Base-by-base conservation (phyloP, 148 eudicot genomes). In the Tetragonia tetragonoides region DNA sequence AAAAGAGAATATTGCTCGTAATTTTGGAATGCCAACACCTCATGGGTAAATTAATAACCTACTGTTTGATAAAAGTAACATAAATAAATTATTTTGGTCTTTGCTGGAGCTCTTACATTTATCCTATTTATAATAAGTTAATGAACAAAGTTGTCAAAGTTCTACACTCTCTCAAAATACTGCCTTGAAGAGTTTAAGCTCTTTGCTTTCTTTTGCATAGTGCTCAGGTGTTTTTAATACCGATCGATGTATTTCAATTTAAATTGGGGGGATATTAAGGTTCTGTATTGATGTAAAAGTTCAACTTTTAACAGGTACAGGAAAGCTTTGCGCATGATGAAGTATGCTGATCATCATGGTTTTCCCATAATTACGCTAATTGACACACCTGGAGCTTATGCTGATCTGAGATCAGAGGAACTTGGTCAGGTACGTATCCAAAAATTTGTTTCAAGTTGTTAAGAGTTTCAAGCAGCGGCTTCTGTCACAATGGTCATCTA, bases 1-100 rank as follows among this genome's bases (percentile, higher is more conserved):
- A 68, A 67, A 67, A 21, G 71, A 68, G 71, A 68, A 68, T 12
- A 68, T 68, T 68, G 71, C 71, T 41, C 71, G 71, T n/a, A 68
- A 68, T 28, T 66, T 66, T 68, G 71, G 51, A 1, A 68, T 68
- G 71, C 71, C 71, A 9, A 68, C 51, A 40, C 71, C 71, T 68
- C 71, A 68, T 42, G 71, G 51, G 71, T 68, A 68, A 66, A 17
- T 68, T 17, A 38, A 38, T 10, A 28, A 12, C 51, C 51, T 41
- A 6, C 71, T 68, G n/a, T 24, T 68, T 41, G 51, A 68, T 21
- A 51, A 40, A 40, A 40, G 14, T 28, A 28, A 28, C 34, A 28
- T 28, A 37, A 66, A 23, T 20, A 41, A 41, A 5, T 41, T 28
- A 28, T 18, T 40, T 41, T 68, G 28, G 68, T 24, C 38, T 28